These are phyloP conservation scores for Nakazawaea laoshanensis DNA, from an alignment of 805 yeast species.

Conservation along the genomic window DNA sequence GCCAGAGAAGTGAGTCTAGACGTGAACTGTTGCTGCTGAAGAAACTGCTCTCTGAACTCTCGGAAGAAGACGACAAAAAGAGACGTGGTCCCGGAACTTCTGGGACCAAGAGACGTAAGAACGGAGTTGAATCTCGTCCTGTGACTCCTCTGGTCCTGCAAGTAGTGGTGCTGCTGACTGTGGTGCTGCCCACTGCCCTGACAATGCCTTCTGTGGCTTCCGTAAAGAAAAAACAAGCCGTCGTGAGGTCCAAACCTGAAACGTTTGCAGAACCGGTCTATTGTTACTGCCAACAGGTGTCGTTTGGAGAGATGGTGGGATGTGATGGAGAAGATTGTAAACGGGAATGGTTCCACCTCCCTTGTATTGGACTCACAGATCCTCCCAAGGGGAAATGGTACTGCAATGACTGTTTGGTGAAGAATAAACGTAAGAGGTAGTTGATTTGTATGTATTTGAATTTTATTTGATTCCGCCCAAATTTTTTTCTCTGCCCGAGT, in stretches of 20 bases:
- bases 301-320: slow-evolving; percentile 98
- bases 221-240: slow-evolving; percentile 4
- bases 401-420: slow-evolving; percentile 52
- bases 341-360: slow-evolving; percentile 93
- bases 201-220: neutral
- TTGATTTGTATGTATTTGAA: slow-evolving; percentile 6
- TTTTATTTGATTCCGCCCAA: no score
- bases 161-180: slow-evolving; percentile 1
- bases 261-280: slow-evolving; percentile 68
- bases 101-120: neutral
- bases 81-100: neutral
- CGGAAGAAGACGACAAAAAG: slow-evolving; percentile 14
- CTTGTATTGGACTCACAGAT: slow-evolving; percentile 80
- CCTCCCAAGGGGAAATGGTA: slow-evolving; percentile 85
- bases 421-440: slow-evolving; percentile 29
- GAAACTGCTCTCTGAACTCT: slow-evolving; percentile 38
- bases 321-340: slow-evolving; percentile 93
- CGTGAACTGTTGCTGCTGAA: slow-evolving; percentile 91
- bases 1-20: slow-evolving; percentile 75
- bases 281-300: slow-evolving; percentile 94
- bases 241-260: slow-evolving; percentile 10
- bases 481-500: no score
- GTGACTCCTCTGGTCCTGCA: no score
- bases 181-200: neutral
- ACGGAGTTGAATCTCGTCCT: no score